phyloP scores from a whole-genome alignment of 345 rosid species.

The Camelina neglecta region DNA sequence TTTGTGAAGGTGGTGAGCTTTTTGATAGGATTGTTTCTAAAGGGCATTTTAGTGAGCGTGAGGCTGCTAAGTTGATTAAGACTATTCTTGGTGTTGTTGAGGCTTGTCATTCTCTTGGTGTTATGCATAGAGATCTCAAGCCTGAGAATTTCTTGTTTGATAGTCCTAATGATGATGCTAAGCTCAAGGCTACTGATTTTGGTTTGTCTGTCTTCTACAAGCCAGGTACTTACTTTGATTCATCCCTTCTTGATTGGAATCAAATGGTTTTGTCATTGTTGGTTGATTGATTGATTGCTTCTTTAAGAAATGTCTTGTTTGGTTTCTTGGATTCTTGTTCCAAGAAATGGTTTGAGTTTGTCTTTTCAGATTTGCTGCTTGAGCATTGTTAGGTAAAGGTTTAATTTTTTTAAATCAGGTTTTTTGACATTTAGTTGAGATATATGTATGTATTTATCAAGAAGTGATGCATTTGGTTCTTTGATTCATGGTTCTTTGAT shows the following conservation, averaged over 20 bases:
- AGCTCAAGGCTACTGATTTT: slow-evolving; percentile 89
- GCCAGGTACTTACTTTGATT: slow-evolving; percentile 62
- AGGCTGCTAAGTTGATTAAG: slow-evolving; percentile 83
- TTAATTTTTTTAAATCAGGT: not conserved
- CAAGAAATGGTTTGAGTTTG: not conserved
- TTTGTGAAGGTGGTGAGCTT: slow-evolving; percentile 95
- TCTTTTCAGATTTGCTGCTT: slow-evolving; percentile 16
- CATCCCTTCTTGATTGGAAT: not conserved
- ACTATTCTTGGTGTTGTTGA: slow-evolving; percentile 91
- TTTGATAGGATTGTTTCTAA: slow-evolving; percentile 91
- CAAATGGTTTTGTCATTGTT: slow-evolving; percentile 1
- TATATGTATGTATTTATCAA: not conserved
- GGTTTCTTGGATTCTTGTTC: slow-evolving; percentile 4
- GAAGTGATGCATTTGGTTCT: not conserved
- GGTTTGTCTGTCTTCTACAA: slow-evolving; percentile 92
- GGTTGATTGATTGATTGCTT: not conserved
- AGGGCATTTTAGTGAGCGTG: slow-evolving; percentile 92
- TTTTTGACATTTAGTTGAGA: slow-evolving; percentile 1
- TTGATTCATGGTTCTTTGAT: not conserved
- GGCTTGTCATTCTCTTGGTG: slow-evolving; percentile 95
- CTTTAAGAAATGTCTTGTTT: slow-evolving; percentile 12
- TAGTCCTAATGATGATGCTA: slow-evolving; percentile 67
- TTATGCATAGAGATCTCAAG: slow-evolving; percentile 96
- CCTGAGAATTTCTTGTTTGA: slow-evolving; percentile 99
- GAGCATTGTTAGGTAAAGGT: slow-evolving; percentile 11